Evolutionary conservation across 306 rosid genomes (phyloP), one percentile per base, ranked within the genome.

Genomic region (Fagus crenata): DNA sequence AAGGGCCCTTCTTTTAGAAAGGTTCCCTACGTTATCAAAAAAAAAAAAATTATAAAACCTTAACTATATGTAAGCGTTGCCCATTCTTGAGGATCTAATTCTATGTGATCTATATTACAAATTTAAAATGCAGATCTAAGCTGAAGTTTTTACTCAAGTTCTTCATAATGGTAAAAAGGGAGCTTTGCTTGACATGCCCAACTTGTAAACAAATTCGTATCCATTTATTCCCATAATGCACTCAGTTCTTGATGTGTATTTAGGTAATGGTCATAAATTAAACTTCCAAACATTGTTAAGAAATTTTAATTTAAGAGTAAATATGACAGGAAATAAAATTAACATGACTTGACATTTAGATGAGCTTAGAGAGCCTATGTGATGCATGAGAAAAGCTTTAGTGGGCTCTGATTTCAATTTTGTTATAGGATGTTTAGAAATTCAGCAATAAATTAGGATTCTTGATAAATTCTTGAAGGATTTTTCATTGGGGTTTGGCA

Each of bases 61-160:
- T 14, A 5, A 17, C 42, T 69, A n/a, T 70, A 9, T 70, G 22
- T 54, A 69, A 68, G 33, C n/a, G 7, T 65, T 74, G 43, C 63
- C 53, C 33, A 22, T 67, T 54, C 43, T 58, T 64, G 28, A 18
- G 58, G 60, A 64, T 42, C 28, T 81, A 55, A 55, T 75, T 71
- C 77, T 41, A 73, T 74, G 54, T 41, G 53, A 76, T 14, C 41
- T 81, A 69, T 36, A 70, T 74, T 59, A 22, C 6, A 58, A 71
- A 60, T 51, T 60, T 4, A 7, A 15, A 15, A 53, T 69, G 42
- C 39, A 80, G 51, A 51, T 36, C 54, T 32, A 22, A 22, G 28
- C 28, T 46, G 56, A 59, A 39, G 56, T 64, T 49, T 33, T 39
- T 17, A 69, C 64, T 81, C 71, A 7, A 33, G 51, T 46, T 46